Base-by-base conservation (phyloP, 352 stramenopile genomes). In the Globisporangium barbulae region DNA sequence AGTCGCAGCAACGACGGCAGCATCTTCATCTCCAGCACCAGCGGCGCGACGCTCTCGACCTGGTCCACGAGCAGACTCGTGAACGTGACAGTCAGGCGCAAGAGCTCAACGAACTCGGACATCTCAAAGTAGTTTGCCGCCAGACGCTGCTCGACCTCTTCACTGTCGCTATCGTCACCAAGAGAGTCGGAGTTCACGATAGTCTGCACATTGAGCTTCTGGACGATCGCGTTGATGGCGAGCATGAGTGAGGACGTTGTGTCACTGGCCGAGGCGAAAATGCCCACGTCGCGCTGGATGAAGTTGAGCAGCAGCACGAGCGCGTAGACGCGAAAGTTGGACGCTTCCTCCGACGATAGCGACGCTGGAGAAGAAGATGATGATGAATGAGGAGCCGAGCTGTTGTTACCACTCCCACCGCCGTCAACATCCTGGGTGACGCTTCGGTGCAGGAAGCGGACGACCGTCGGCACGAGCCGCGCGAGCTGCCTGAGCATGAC, bases 261-360 rank as follows among this genome's bases (percentile, higher is more conserved):
- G n/a, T 41, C 56, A 7, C 17, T 19, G 19, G 30, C 37, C 2
- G 8, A 15, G 10, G 44, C 17, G 8, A 91, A 76, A 6, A 76
- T 66, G 5, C 50, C 49, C 5, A 73, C 68, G 59, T 90, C 71
- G 8, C 80, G 72, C 61, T 93, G 83, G 54, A 77, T 79, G n/a
- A 80, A 78, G 55, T 93, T 93, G 42, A 93, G 69, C 64, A 93
- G 70, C 61, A 93, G 70, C 30, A 93, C 81, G 12, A 93, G 73
- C 47, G 75, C 73, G 55, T 93, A 93, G 13, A 93, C 72, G 2
- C 81, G 64, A 21, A 90, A 78, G 58, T 93, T 93, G 6, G 80
- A 79, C 22, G 75, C 75, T 52, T 88, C 70, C 44, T 92, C 76
- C 2, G 78, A 75, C 5, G 70, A 73, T 8, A 59, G 31, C n/a